These are phyloP conservation scores for Phytophthora sojae DNA, from an alignment of 352 stramenopile species.

Conservation along the genomic window DNA sequence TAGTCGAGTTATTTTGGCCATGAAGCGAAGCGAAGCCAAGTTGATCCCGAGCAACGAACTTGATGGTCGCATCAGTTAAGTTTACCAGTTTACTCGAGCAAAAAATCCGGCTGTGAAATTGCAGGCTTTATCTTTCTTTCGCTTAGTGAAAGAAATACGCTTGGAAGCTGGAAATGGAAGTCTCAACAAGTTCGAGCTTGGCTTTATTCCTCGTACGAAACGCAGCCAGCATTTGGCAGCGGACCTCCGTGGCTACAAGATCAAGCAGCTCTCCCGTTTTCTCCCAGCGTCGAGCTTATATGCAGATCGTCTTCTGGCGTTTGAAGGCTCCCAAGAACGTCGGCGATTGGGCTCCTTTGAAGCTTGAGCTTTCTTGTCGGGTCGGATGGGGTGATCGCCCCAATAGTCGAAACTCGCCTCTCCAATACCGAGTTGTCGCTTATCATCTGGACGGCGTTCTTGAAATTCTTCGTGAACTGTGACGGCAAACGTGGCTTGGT, in stretches of 20 bases:
- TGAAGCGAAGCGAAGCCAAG: no score
- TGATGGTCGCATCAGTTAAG: neutral
- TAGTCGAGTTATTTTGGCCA: constrained; percentile 7
- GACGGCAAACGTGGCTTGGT: constrained; percentile 44
- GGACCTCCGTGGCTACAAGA: constrained; percentile 10
- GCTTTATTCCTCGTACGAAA: neutral
- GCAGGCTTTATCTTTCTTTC: no score
- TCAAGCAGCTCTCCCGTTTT: constrained; percentile 11
- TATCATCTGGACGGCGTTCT: constrained; percentile 27
- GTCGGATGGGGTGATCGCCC: neutral
- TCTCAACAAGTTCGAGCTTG: neutral
- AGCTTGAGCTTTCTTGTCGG: neutral
- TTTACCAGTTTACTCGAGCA: no score
- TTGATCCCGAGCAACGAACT: neutral
- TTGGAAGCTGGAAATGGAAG: no score
- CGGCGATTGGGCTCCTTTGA: neutral
- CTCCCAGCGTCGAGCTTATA: neutral
- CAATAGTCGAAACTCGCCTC: neutral
- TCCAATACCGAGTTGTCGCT: neutral
- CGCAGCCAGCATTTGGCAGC: neutral
- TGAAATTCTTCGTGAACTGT: constrained; percentile 64
- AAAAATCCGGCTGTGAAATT: no score
- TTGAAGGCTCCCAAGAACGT: constrained; percentile 5
- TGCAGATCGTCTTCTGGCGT: neutral
- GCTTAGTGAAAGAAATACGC: no score